Evolutionary conservation across 2,329 filamentous ascomycete species (phyloP).

Genomic region (Iodosphaeria phyllophila): DNA sequence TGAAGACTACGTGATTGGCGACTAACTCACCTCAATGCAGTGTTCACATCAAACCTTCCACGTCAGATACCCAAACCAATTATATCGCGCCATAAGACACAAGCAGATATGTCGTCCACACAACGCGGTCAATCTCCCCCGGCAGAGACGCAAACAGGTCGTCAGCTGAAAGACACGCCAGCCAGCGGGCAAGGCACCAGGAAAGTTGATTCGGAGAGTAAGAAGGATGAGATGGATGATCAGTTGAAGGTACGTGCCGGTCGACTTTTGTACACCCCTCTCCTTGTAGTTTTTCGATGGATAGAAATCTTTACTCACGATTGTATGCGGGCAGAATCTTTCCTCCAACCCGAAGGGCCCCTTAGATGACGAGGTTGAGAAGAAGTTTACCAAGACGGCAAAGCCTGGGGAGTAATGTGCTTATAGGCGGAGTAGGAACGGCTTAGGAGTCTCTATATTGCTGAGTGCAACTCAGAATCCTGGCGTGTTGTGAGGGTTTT

Average conservation of each 20-base stretch:
- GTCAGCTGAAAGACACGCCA: conserved; percentile 41
- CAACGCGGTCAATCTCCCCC: conserved; percentile 62
- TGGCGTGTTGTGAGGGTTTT: too few species aligned
- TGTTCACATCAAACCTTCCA: conserved; percentile 1
- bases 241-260: conserved; percentile 26
- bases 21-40: background rate
- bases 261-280: background rate
- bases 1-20: too few species aligned
- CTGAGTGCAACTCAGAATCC: too few species aligned
- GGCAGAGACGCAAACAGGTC: conserved; percentile 46
- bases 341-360: conserved; percentile 46
- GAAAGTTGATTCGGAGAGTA: conserved; percentile 22
- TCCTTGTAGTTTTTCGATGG: background rate
- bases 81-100: conserved; percentile 7
- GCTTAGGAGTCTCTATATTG: too few species aligned
- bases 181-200: conserved; percentile 38
- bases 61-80: conserved; percentile 3
- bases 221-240: conserved; percentile 33
- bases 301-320: background rate
- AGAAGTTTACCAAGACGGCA: conserved; percentile 43
- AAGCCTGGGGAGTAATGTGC: too few species aligned
- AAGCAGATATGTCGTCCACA: conserved; percentile 37
- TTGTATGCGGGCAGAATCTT: conserved; percentile 21
- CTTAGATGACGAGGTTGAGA: conserved; percentile 39
- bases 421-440: too few species aligned